Percentiles rank a stretch among this genome's conserved stretches.
These are phyloP conservation scores for Orbilia javanica DNA, from an alignment of 2,329 filamentous ascomycete genomes.

Conservation along the genomic window DNA sequence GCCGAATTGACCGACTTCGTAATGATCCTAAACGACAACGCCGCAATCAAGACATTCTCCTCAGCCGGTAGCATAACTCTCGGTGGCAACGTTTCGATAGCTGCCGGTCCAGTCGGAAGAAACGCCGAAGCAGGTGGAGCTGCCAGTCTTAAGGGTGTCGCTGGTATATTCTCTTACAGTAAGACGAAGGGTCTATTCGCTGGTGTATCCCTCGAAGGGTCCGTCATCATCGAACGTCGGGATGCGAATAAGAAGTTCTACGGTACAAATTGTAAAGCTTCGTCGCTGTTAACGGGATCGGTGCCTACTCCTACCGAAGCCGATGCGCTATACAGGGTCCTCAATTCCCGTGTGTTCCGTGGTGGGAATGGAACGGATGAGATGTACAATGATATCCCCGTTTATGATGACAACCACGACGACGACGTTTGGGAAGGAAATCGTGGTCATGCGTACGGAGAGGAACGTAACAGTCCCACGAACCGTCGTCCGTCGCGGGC, in stretches of 20 bases:
- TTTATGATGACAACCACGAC: constrained; percentile 86
- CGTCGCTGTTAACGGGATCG: constrained; percentile 82
- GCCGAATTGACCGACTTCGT: constrained; percentile 94
- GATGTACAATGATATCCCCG: constrained; percentile 94
- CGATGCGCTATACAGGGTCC: constrained; percentile 82
- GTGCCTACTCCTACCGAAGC: constrained; percentile 84
- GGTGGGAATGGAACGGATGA: constrained; percentile 72
- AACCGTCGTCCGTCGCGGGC: constrained; percentile 71
- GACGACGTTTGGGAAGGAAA: constrained; percentile 86
- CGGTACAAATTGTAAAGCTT: constrained; percentile 76
- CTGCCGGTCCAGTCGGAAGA: constrained; percentile 90
- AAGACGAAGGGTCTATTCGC: constrained; percentile 98
- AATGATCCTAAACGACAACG: constrained; percentile 94
- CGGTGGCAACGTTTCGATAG: constrained; percentile 95
- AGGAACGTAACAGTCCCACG: constrained; percentile 29
- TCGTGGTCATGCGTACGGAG: constrained; percentile 77
- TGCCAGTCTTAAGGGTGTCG: constrained; percentile 87
- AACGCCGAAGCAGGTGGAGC: constrained; percentile 97
- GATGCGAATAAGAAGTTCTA: constrained; percentile 99
- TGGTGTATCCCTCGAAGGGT: constrained; percentile 93
- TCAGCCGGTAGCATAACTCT: constrained; percentile 91
- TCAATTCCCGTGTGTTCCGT: constrained; percentile 83
- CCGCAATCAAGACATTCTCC: constrained; percentile 91
- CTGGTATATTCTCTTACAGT: constrained; percentile 95
- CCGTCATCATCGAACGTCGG: constrained; percentile 90